Evolutionary conservation across 768 basidiomycete genomes (phyloP).

Genomic region (Udeniomyces megalosporus): DNA sequence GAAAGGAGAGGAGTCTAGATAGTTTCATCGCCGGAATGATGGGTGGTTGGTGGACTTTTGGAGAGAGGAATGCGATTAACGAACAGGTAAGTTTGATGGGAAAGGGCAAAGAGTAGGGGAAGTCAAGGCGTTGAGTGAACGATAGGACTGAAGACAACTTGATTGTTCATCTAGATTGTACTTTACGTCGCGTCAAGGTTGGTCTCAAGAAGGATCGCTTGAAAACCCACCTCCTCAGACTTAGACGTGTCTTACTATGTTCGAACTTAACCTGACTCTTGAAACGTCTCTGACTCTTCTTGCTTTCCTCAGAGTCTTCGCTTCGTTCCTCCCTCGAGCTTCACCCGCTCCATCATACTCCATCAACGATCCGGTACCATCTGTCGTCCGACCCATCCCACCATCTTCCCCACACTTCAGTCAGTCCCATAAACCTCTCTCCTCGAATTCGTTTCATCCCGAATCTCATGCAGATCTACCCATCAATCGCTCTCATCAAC

Average conservation of each 20-base stretch:
- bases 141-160: neutral
- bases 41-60: conserved; percentile 52
- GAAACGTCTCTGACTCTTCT: neutral
- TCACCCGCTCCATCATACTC: conserved; percentile 24
- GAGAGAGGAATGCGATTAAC: conserved; percentile 34
- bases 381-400: conserved; percentile 45
- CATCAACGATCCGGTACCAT: neutral
- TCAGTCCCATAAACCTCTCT: conserved; percentile 39
- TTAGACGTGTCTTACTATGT: too few relatives aligned
- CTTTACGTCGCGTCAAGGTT: conserved; percentile 49
- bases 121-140: neutral
- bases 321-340: conserved; percentile 72
- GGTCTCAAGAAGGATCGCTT: too few relatives aligned
- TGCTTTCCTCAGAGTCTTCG: conserved; percentile 63
- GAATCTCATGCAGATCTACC: too few relatives aligned
- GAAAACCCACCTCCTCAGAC: too few relatives aligned
- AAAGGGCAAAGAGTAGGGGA: neutral
- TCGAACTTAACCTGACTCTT: too few relatives aligned
- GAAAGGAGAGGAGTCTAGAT: conserved; percentile 63
- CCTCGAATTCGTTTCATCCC: neutral
- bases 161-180: conserved; percentile 51
- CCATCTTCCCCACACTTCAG: conserved; percentile 66
- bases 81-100: conserved; percentile 22
- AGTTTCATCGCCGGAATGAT: conserved; percentile 84
- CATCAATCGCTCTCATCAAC: too few relatives aligned